These are phyloP conservation scores for Corinectria fuckeliana DNA, from an alignment of 2,329 filamentous ascomycete species.

Conservation along the genomic window DNA sequence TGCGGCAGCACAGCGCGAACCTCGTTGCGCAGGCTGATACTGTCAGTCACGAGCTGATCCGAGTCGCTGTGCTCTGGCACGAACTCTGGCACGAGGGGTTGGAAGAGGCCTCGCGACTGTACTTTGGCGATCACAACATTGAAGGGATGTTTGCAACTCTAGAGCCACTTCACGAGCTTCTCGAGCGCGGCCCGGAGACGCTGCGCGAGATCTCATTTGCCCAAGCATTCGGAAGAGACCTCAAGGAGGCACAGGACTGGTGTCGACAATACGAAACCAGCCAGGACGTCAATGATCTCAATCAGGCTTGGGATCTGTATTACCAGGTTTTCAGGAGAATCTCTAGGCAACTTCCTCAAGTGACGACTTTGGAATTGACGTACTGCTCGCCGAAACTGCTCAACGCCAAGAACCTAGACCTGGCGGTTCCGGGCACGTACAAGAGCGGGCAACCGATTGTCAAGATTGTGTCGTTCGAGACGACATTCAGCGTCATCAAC, in stretches of 20 bases:
- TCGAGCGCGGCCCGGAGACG: slow-evolving; percentile 91
- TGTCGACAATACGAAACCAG: slow-evolving; percentile 90
- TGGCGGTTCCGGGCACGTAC: slow-evolving; percentile 97
- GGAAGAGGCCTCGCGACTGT: slow-evolving; percentile 93
- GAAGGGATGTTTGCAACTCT: slow-evolving; percentile 96
- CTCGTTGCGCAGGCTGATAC: slow-evolving; percentile 95
- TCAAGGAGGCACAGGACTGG: slow-evolving; percentile 95
- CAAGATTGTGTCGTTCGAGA: slow-evolving; percentile 87
- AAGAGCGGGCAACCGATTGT: slow-evolving; percentile 79
- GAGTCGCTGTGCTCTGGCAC: slow-evolving; percentile 97
- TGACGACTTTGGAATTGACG: slow-evolving; percentile 90
- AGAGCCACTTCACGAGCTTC: slow-evolving; percentile 86
- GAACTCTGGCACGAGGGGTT: slow-evolving; percentile 98
- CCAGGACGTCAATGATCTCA: slow-evolving; percentile 91
- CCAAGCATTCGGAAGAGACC: slow-evolving; percentile 93
- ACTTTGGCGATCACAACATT: slow-evolving; percentile 97
- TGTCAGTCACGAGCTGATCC: slow-evolving; percentile 95
- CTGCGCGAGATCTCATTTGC: slow-evolving; percentile 96
- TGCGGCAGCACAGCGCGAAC: slow-evolving; percentile 91
- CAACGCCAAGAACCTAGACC: slow-evolving; percentile 81
- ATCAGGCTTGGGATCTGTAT: slow-evolving; percentile 98
- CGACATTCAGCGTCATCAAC: slow-evolving; percentile 88
- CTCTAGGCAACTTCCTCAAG: slow-evolving; percentile 87
- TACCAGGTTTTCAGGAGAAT: slow-evolving; percentile 98
- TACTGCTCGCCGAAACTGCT: slow-evolving; percentile 97